phyloP scores from a whole-genome alignment of 73 alveolate species.

The Halteria grandinella region DNA sequence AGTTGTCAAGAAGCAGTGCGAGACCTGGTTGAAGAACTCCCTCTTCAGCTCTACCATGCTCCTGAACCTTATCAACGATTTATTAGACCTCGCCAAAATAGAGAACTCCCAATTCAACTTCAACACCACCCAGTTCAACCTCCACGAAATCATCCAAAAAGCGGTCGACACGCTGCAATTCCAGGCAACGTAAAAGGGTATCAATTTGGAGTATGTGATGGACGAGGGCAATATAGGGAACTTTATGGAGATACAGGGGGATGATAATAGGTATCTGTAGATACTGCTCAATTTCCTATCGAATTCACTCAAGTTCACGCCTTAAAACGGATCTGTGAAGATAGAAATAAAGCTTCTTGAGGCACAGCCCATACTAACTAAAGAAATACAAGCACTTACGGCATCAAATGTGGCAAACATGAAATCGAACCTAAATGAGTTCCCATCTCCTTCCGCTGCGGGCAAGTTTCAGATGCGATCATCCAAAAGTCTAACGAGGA shows the following conservation, averaged over 20 bases:
- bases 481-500: too few relatives aligned
- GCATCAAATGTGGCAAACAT: too few relatives aligned
- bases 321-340: too few relatives aligned
- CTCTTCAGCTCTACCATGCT: constrained; percentile 21
- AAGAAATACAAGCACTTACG: too few relatives aligned
- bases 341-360: too few relatives aligned
- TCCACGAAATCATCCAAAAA: constrained; percentile 26
- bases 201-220: constrained; percentile 1
- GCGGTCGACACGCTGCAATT: constrained; percentile 41
- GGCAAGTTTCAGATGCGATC: too few relatives aligned
- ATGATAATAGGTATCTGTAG: neutral
- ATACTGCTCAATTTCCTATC: neutral
- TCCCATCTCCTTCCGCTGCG: too few relatives aligned
- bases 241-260: neutral
- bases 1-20: too few relatives aligned
- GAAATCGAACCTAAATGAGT: too few relatives aligned
- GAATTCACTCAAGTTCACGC: constrained; percentile 15
- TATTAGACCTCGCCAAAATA: constrained; percentile 52
- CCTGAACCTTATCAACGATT: constrained; percentile 40
- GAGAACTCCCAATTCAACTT: constrained; percentile 25
- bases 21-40: constrained; percentile 17
- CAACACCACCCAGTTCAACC: constrained; percentile 19
- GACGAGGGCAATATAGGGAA: neutral
- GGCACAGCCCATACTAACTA: too few relatives aligned
- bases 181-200: constrained; percentile 49